Percentiles rank a stretch among this genome's conserved stretches.
phyloP scores from a whole-genome alignment of 768 basidiomycete genomes.

The Gymnopilus dilepis region DNA sequence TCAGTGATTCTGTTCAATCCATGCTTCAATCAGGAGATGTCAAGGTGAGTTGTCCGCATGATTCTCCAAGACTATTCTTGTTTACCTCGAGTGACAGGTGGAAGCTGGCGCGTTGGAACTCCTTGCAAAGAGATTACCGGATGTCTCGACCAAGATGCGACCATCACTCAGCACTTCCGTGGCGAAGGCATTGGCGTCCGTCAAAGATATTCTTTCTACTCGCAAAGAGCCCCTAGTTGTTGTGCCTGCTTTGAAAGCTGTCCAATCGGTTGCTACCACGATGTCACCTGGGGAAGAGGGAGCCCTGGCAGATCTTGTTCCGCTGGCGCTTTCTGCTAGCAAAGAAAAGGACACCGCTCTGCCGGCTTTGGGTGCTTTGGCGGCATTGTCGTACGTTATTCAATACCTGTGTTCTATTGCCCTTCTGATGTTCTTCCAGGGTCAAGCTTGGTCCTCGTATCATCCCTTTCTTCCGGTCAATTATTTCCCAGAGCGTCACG shows the following conservation, averaged over 20 bases:
- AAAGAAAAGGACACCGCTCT: conserved; percentile 42
- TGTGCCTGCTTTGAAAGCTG: conserved; percentile 58
- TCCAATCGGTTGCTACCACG: conserved; percentile 64
- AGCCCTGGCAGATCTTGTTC: conserved; percentile 61
- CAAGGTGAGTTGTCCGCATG: conserved; percentile 45
- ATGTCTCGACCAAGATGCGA: conserved; percentile 62
- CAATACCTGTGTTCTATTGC: neutral
- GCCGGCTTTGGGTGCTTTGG: conserved; percentile 58
- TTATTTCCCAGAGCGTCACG: conserved; percentile 62
- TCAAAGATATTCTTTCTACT: conserved; percentile 52
- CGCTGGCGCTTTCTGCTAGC: conserved; percentile 57
- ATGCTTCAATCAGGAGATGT: conserved; percentile 61
- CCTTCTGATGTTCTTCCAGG: conserved; percentile 42
- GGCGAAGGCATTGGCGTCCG: conserved; percentile 53
- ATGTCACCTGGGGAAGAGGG: conserved; percentile 70
- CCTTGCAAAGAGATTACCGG: conserved; percentile 66
- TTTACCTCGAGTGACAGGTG: conserved; percentile 45
- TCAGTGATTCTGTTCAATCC: conserved; percentile 58
- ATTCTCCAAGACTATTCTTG: conserved; percentile 7
- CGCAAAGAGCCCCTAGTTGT: conserved; percentile 46
- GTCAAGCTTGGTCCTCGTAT: conserved; percentile 83
- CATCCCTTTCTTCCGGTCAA: conserved; percentile 81
- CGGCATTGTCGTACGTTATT: conserved; percentile 62
- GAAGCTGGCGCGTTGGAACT: conserved; percentile 73
- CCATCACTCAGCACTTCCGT: conserved; percentile 53